phyloP scores from a whole-genome alignment of 306 rosid species.

The Quillaja saponaria region DNA sequence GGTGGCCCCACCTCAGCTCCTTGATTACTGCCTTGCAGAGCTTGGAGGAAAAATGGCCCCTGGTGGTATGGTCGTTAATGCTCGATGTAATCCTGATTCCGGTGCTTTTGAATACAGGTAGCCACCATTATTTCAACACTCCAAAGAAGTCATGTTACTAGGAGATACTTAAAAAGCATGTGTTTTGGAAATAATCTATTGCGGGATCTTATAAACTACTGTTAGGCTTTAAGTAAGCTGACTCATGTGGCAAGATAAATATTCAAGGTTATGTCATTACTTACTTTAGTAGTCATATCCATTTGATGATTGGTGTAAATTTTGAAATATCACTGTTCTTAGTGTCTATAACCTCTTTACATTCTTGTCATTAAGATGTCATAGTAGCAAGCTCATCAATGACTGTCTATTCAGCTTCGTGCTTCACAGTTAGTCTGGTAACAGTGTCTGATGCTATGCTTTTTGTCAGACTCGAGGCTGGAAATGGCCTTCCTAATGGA shows the following conservation, averaged over 20 bases:
- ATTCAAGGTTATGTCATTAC: too few species aligned
- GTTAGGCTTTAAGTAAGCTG: constrained; percentile 9
- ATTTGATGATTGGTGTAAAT: background rate
- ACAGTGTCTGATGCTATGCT: background rate
- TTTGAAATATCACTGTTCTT: constrained; percentile 17
- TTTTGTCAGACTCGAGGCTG: constrained; percentile 61
- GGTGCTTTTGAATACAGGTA: constrained; percentile 82
- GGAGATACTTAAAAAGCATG: background rate
- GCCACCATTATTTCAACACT: background rate
- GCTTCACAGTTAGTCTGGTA: constrained; percentile 7
- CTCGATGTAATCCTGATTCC: constrained; percentile 66
- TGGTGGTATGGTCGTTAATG: constrained; percentile 70
- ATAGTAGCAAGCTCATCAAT: too few species aligned
- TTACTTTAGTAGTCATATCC: background rate
- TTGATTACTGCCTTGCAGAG: constrained; percentile 76
- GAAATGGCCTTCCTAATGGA: constrained; percentile 34
- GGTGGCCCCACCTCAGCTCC: constrained; percentile 71
- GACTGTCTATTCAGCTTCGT: background rate
- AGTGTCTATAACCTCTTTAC: constrained; percentile 3
- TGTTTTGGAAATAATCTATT: background rate
- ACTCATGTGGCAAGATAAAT: too few species aligned
- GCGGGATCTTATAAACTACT: background rate
- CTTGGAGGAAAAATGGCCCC: constrained; percentile 73
- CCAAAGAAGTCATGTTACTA: background rate
- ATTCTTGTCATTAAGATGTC: background rate